These are phyloP conservation scores for Viola odorata DNA, from an alignment of 345 rosid species.

Conservation along the genomic window DNA sequence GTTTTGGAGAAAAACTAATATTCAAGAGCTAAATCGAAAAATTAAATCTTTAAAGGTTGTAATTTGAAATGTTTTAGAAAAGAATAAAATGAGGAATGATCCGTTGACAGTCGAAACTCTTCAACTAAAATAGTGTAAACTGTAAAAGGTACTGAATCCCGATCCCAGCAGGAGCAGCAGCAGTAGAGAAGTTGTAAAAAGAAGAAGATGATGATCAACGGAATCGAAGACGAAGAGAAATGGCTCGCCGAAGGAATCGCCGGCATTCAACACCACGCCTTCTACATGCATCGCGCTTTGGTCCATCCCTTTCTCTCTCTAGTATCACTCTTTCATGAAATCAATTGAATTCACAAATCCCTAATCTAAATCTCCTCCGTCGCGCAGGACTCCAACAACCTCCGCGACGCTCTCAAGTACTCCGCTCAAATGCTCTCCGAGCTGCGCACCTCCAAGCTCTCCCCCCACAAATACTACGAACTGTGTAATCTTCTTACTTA, in stretches of 20 bases:
- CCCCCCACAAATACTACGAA: constrained; percentile 30
- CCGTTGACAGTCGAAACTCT: too few species aligned
- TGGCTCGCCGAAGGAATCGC: constrained; percentile 34
- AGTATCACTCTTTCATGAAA: neutral
- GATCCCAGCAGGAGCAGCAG: constrained; percentile 1
- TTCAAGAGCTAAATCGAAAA: neutral
- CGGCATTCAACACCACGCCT: constrained; percentile 29
- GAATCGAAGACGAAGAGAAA: constrained; percentile 30
- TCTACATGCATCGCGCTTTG: constrained; percentile 30
- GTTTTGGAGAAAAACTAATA: neutral
- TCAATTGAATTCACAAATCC: neutral
- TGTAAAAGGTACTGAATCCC: too few species aligned
- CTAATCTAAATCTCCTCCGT: neutral
- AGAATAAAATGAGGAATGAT: too few species aligned
- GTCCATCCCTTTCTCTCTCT: neutral
- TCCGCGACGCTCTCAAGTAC: constrained; percentile 26
- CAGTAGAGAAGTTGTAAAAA: too few species aligned
- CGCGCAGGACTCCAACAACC: constrained; percentile 27
- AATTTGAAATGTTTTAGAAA: too few species aligned
- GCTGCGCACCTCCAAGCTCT: constrained; percentile 29
- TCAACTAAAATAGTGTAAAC: too few species aligned
- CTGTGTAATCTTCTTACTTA: constrained; percentile 10
- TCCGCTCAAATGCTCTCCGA: constrained; percentile 30
- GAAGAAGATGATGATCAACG: constrained; percentile 13
- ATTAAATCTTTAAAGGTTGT: neutral